A percentile compares a stretch with the other conserved stretches of the same genome.
phyloP scores from a whole-genome alignment of 306 rosid genomes.

The Vicia sativa region DNA sequence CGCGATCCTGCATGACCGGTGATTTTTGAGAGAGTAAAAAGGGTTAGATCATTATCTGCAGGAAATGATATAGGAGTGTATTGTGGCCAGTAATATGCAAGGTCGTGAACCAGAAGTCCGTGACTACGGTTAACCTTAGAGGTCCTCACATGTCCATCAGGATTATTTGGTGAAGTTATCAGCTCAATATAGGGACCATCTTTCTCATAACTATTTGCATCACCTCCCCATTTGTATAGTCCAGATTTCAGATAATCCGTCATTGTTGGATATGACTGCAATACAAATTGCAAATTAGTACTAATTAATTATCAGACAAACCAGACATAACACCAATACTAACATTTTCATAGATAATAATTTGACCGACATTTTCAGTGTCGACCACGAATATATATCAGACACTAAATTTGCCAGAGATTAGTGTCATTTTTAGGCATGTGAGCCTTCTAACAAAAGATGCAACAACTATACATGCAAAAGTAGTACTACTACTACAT shows the following conservation, averaged over 20 bases:
- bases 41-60: constrained; percentile 60
- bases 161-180: constrained; percentile 90
- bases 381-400: too few species aligned
- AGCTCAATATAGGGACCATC: constrained; percentile 80
- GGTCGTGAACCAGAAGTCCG: constrained; percentile 74
- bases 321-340: too few species aligned
- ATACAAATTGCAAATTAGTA: neutral
- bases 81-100: constrained; percentile 96
- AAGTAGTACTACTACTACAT: neutral
- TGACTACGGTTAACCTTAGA: constrained; percentile 63
- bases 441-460: constrained; percentile 15
- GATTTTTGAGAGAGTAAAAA: constrained; percentile 81
- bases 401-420: too few species aligned
- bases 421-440: constrained; percentile 30
- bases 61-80: constrained; percentile 83
- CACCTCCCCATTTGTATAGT: constrained; percentile 82
- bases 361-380: too few species aligned
- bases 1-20: constrained; percentile 94
- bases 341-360: too few species aligned
- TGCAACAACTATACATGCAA: neutral
- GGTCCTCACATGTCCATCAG: constrained; percentile 69
- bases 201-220: constrained; percentile 54
- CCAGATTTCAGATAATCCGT: constrained; percentile 79
- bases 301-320: neutral
- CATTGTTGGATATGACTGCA: constrained; percentile 88